Evolutionary conservation across 2,329 filamentous ascomycete genomes (phyloP), one percentile per base, ranked within the genome.

Genomic region (Hypoxylon sp.): DNA sequence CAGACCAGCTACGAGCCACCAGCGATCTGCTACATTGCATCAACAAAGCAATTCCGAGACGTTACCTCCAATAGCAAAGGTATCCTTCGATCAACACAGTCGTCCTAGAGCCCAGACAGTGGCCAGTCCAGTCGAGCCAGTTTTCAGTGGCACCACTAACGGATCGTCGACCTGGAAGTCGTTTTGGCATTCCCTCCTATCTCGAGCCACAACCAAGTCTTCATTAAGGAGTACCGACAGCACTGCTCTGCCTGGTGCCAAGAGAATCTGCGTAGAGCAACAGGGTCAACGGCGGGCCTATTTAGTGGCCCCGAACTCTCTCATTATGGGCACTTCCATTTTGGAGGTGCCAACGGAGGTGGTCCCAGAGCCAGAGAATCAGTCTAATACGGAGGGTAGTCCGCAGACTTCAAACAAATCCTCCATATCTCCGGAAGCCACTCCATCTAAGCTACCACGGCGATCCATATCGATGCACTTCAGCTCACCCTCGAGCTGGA

Each of bases 1-100:
- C 64, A 84, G 92, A 73, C 92, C 92, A 57, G 91, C 91, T 49
- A 94, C 92, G 17, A 94, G 92, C 77, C 91, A 94, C 75, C 91
- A 94, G 77, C 86, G 92, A 73, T 91, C 90, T 49, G 89, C 88
- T 34, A 93, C 90, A 1, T 81, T 93, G 28, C 88, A 92, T 72
- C 86, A 89, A 67, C 70, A 75, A 55, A 56, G 77, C 45, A 72
- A 74, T 21, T 45, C 64, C 45, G 77, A 77, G 38, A 58, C 70
- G 11, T 52, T 73, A 21, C 68, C 73, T 7, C 65, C 75, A 11
- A 49, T 71, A 13, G 73, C 75, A 3, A 78, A 77, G 53, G 74
- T 72, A 53, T 79, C 80, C 0, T 75, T 79, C 7, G 74, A 77
- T 14, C 71, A 68, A 21, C 62, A 69, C 78, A 82, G 65, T 77